phyloP scores from a whole-genome alignment of 208 protist genomes.

The Trypanosoma caninum region DNA sequence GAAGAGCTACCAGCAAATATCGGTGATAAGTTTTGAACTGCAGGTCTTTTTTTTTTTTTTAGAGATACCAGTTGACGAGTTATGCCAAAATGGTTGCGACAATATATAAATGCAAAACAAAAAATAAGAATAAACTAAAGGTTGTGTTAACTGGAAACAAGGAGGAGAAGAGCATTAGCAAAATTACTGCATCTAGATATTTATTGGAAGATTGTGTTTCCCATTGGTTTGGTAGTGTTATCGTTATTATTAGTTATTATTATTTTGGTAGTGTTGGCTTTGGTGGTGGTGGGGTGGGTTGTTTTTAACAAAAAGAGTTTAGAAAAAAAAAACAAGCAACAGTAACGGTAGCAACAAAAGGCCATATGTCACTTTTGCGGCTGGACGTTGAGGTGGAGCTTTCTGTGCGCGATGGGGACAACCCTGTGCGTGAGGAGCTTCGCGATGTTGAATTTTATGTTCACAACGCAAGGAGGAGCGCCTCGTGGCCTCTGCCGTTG shows the following conservation, averaged over 20 bases:
- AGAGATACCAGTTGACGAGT: too few species aligned
- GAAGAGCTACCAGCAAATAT: slow-evolving; percentile 94
- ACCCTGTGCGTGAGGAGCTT: slow-evolving; percentile 1
- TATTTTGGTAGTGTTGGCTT: too few species aligned
- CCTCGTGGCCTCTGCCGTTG: not conserved
- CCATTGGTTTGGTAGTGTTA: not conserved
- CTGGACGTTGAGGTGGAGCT: slow-evolving; percentile 7
- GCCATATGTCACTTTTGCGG: slow-evolving; percentile 17
- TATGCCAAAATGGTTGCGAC: too few species aligned
- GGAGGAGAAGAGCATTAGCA: too few species aligned
- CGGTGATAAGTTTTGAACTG: slow-evolving; percentile 52
- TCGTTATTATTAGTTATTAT: not conserved
- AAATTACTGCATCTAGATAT: too few species aligned
- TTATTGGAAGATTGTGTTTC: too few species aligned
- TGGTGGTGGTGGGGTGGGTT: too few species aligned
- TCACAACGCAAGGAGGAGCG: slow-evolving; percentile 8
- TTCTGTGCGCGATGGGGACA: not conserved
- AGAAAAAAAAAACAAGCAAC: not conserved
- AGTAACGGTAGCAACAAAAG: not conserved
- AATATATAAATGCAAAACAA: too few species aligned
- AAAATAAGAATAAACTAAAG: too few species aligned
- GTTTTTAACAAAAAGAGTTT: slow-evolving; percentile 1
- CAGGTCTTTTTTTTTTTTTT: too few species aligned
- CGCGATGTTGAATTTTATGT: slow-evolving; percentile 22
- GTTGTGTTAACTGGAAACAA: too few species aligned